Percentiles rank a stretch among this genome's conserved stretches.
phyloP scores from a whole-genome alignment of 2,329 filamentous ascomycete species.

The Blastomyces silverae region DNA sequence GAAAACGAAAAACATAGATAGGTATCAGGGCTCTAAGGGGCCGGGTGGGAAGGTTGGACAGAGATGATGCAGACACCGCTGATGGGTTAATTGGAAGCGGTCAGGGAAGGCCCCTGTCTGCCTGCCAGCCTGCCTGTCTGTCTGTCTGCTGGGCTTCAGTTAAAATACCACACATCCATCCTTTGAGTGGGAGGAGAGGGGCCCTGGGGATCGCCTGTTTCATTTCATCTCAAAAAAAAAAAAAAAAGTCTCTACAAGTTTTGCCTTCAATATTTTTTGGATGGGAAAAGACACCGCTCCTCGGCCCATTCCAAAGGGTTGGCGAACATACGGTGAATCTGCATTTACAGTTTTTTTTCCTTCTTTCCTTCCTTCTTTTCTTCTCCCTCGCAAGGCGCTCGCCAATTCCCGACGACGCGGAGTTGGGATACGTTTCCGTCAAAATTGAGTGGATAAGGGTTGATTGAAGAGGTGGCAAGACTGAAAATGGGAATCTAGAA shows the following conservation, averaged over 20 bases:
- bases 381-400: background rate
- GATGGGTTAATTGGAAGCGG: background rate
- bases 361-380: too few relatives aligned
- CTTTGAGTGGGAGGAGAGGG: too few relatives aligned
- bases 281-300: background rate
- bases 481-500: background rate
- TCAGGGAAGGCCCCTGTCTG: background rate
- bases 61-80: background rate
- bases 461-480: background rate
- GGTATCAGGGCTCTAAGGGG: background rate
- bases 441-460: background rate
- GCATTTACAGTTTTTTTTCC: background rate
- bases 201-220: background rate
- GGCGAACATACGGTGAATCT: background rate
- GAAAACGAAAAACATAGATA: too few relatives aligned
- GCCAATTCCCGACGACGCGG: background rate
- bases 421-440: background rate
- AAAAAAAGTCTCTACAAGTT: background rate
- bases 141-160: too few relatives aligned
- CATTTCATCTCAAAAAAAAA: background rate
- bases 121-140: too few relatives aligned
- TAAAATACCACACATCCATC: too few relatives aligned
- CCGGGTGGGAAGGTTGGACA: background rate
- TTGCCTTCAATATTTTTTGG: background rate
- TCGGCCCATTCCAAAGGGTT: background rate